Percentiles rank a stretch among this genome's conserved stretches.
phyloP scores from a whole-genome alignment of 192 early-diverging fungal genomes.

The Powellomyces hirtus region DNA sequence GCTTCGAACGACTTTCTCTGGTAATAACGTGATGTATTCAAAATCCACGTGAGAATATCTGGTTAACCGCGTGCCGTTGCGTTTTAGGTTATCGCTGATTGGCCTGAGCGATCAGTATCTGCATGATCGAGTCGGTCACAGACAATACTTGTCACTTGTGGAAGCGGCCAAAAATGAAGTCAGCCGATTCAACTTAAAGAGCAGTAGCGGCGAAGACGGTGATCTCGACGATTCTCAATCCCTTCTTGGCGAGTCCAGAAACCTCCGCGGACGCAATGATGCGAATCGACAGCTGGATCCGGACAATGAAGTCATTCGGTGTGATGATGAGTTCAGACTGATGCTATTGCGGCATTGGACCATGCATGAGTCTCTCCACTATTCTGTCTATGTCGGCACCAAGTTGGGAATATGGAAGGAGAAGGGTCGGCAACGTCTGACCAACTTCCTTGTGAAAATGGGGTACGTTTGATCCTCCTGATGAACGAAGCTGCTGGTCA shows the following conservation, averaged over 20 bases:
- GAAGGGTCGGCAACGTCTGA: conserved; percentile 73
- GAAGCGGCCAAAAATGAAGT: conserved; percentile 70
- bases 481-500: too few relatives aligned
- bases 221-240: conserved; percentile 31
- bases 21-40: too few relatives aligned
- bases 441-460: conserved; percentile 84
- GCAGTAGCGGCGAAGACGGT: neutral
- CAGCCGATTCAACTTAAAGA: conserved; percentile 47
- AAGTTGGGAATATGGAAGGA: conserved; percentile 88
- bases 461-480: conserved; percentile 52
- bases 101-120: conserved; percentile 78
- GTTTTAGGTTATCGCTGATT: conserved; percentile 73
- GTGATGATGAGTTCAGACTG: conserved; percentile 78
- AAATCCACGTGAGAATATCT: too few relatives aligned
- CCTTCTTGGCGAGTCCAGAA: conserved; percentile 21
- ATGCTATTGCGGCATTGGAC: conserved; percentile 92
- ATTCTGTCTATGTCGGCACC: conserved; percentile 82
- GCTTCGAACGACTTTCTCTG: conserved; percentile 74
- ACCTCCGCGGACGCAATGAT: neutral
- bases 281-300: conserved; percentile 6
- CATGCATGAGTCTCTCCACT: conserved; percentile 81
- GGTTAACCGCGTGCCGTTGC: too few relatives aligned
- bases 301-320: conserved; percentile 56
- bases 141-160: conserved; percentile 65
- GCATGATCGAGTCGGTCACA: conserved; percentile 66